phyloP scores from a whole-genome alignment of 2,329 filamentous ascomycete species.

The Microcera coccophila region DNA sequence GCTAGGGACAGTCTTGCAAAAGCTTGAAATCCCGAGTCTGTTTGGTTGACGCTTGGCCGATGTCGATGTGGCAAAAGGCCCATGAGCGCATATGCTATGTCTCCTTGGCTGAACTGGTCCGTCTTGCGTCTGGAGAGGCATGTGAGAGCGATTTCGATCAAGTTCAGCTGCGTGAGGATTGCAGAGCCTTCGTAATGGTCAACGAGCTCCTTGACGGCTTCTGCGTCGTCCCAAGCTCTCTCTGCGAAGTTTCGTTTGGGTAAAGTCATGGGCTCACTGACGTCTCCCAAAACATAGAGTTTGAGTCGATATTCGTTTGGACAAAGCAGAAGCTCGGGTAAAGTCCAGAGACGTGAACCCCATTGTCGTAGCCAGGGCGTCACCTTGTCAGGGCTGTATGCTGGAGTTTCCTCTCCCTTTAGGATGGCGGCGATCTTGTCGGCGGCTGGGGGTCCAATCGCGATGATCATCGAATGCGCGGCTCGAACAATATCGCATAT shows the following conservation, averaged over 20 bases:
- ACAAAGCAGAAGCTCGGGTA: constrained; percentile 36
- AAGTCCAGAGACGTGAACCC: constrained; percentile 44
- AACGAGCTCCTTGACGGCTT: constrained; percentile 37
- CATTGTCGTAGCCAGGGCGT: constrained; percentile 34
- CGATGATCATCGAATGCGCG: constrained; percentile 39
- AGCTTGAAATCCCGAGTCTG: constrained; percentile 43
- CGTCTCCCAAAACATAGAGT: constrained; percentile 11
- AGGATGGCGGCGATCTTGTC: constrained; percentile 16
- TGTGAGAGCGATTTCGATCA: constrained; percentile 28
- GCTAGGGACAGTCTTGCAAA: constrained; percentile 44
- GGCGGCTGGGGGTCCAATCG: constrained; percentile 27
- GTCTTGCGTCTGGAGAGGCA: constrained; percentile 39
- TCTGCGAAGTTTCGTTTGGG: constrained; percentile 39
- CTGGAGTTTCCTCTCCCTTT: constrained; percentile 18
- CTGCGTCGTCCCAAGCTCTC: constrained; percentile 38
- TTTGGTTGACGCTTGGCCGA: constrained; percentile 35
- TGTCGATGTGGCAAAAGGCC: constrained; percentile 36
- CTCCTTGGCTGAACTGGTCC: constrained; percentile 34
- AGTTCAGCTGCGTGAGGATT: constrained; percentile 38
- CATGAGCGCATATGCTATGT: constrained; percentile 45
- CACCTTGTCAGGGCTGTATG: constrained; percentile 16
- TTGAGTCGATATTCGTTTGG: constrained; percentile 16
- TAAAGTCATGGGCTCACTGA: constrained; percentile 16
- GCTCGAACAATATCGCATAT: constrained; percentile 45
- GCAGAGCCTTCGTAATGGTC: constrained; percentile 44